A percentile compares a stretch with the other conserved stretches of the same genome.
Conservation (phyloP, 371 early-diverging fungal genomes). For the Lichtheimia corymbifera region DNA sequence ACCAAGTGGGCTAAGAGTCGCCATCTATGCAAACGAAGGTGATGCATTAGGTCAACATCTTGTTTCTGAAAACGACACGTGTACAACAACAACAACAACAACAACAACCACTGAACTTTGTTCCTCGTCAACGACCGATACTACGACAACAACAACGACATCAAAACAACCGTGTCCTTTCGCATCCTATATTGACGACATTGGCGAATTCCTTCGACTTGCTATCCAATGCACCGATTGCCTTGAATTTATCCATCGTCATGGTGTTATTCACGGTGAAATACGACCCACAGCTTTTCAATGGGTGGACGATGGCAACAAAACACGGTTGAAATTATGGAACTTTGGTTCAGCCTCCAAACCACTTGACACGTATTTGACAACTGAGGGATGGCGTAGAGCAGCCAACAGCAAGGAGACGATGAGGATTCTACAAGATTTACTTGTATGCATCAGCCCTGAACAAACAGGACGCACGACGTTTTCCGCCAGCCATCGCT, state of each 20-base stretch:
- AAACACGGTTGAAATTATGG: conserved; percentile 33
- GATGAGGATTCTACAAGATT: conserved; percentile 10
- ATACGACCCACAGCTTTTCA: conserved; percentile 41
- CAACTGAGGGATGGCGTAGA: conserved; percentile 47
- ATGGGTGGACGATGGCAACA: conserved; percentile 35
- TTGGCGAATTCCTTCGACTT: conserved; percentile 43
- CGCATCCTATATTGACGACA: conserved; percentile 20
- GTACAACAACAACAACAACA: conserved; percentile 1
- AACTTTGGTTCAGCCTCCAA: conserved; percentile 41
- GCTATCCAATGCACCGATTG: conserved; percentile 48
- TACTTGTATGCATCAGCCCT: conserved; percentile 43
- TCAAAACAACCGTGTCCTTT: not conserved
- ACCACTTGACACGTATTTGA: conserved; percentile 38
- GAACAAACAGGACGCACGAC: conserved; percentile 61
- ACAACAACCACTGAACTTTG: not conserved
- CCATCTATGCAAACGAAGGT: conserved; percentile 42
- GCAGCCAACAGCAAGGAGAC: conserved; percentile 38
- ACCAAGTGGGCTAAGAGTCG: conserved; percentile 37
- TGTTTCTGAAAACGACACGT: not conserved
- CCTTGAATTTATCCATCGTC: conserved; percentile 45
- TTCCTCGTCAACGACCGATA: no score
- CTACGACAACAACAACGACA: not conserved
- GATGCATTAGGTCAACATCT: conserved; percentile 8
- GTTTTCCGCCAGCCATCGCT: conserved; percentile 55
- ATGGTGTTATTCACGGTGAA: conserved; percentile 44